Evolutionary conservation across 116 monocot species (phyloP).

Genomic region (Trichopus zeylanicus): DNA sequence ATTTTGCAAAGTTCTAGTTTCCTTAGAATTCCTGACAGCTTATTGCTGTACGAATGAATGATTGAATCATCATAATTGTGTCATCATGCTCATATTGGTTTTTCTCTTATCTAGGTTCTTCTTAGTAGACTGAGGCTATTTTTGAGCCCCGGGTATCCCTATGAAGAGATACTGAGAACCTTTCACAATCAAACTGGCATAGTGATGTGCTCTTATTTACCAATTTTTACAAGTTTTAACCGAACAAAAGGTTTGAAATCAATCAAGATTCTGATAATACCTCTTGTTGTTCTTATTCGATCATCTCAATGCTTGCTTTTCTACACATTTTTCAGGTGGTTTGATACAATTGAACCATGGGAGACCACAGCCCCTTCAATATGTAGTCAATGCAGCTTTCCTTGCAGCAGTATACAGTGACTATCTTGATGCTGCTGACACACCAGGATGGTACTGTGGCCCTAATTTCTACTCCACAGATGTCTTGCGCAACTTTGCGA

Average conservation of each 20-base stretch:
- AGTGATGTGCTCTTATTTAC: slow-evolving; percentile 42
- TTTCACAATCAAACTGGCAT: slow-evolving; percentile 40
- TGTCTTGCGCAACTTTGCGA: slow-evolving; percentile 34
- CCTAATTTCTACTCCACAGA: slow-evolving; percentile 28
- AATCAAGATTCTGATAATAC: not conserved
- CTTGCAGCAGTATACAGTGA: slow-evolving; percentile 40
- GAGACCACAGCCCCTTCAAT: slow-evolving; percentile 39
- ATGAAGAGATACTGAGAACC: slow-evolving; percentile 36
- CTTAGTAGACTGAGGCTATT: slow-evolving; percentile 41
- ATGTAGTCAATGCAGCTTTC: slow-evolving; percentile 43
- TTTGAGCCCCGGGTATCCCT: slow-evolving; percentile 42
- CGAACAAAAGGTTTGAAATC: slow-evolving; percentile 25
- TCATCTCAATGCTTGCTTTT: not conserved
- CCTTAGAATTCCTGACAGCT: too few species aligned
- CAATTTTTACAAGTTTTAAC: slow-evolving; percentile 28
- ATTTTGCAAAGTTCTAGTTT: too few species aligned
- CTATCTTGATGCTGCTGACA: slow-evolving; percentile 40
- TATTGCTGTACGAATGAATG: too few species aligned
- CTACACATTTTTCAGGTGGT: slow-evolving; percentile 21
- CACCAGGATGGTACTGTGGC: slow-evolving; percentile 43
- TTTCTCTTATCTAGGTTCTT: slow-evolving; percentile 27
- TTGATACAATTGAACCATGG: slow-evolving; percentile 50
- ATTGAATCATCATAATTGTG: too few species aligned
- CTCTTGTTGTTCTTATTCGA: not conserved
- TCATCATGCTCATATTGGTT: not conserved